Evolutionary conservation across 129 eudicot genomes (phyloP).

Genomic region (Helianthus tuberosus): DNA sequence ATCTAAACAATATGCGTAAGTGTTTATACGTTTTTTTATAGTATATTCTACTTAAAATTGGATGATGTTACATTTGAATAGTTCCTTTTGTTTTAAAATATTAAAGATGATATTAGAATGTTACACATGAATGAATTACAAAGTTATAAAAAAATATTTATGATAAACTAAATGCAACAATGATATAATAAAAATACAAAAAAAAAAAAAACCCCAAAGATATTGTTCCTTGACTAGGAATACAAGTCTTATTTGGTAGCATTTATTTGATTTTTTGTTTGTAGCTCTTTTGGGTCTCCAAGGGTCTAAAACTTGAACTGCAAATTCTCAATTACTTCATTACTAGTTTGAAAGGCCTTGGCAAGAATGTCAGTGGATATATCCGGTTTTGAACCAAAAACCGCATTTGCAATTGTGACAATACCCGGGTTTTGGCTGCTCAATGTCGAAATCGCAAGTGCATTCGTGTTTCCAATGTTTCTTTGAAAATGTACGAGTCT

Average conservation of each 20-base stretch:
- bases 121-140: too few species aligned
- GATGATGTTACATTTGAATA: background rate
- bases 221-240: background rate
- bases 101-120: background rate
- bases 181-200: background rate
- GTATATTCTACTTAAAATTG: too few species aligned
- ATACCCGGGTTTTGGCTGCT: constrained; percentile 54
- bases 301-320: constrained; percentile 16
- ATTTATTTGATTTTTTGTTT: background rate
- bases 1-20: background rate
- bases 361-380: constrained; percentile 38
- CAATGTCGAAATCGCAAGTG: constrained; percentile 35
- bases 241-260: background rate
- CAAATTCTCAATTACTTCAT: background rate
- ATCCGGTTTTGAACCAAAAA: constrained; percentile 43
- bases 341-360: constrained; percentile 36
- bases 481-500: constrained; percentile 48
- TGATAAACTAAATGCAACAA: background rate
- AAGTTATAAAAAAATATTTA: too few species aligned
- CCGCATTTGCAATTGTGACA: constrained; percentile 37
- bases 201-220: background rate
- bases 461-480: constrained; percentile 33
- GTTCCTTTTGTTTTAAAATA: background rate
- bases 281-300: constrained; percentile 5
- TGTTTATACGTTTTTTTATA: too few species aligned